These are phyloP conservation scores for Chamaecrista fasciculata DNA, from an alignment of 306 rosid species.

Conservation along the genomic window DNA sequence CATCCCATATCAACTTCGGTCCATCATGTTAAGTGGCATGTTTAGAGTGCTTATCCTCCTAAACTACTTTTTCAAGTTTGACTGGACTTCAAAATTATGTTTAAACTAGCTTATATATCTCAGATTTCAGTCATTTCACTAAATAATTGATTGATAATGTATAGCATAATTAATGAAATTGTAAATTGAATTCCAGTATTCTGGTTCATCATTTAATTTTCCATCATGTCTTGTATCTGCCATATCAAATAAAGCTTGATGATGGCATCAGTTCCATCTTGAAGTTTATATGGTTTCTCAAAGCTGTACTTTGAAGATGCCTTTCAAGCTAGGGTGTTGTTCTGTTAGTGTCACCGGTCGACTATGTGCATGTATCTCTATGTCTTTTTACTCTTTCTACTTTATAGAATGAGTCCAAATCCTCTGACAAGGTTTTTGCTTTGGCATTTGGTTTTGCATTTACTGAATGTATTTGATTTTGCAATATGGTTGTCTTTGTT, in stretches of 20 bases:
- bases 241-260: not conserved
- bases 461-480: conserved; percentile 4
- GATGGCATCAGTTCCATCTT: conserved; percentile 11
- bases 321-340: not conserved
- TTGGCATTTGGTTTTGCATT: conserved; percentile 19
- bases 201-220: conserved; percentile 16
- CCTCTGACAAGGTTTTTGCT: conserved; percentile 2
- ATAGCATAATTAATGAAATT: not conserved
- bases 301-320: not conserved
- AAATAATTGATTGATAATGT: not conserved
- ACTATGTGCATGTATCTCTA: conserved; percentile 1
- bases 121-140: no score
- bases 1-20: not conserved
- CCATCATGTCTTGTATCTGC: not conserved
- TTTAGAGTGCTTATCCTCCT: not conserved
- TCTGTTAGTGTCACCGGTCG: not conserved
- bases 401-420: not conserved
- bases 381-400: conserved; percentile 12
- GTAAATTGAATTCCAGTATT: not conserved
- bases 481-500: not conserved
- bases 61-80: not conserved
- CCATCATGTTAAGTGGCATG: conserved; percentile 5
- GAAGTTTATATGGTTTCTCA: not conserved
- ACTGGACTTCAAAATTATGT: not conserved
- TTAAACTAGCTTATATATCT: conserved; percentile 1